phyloP scores from a whole-genome alignment of 805 yeast genomes.

The Metschnikowia anglica region DNA sequence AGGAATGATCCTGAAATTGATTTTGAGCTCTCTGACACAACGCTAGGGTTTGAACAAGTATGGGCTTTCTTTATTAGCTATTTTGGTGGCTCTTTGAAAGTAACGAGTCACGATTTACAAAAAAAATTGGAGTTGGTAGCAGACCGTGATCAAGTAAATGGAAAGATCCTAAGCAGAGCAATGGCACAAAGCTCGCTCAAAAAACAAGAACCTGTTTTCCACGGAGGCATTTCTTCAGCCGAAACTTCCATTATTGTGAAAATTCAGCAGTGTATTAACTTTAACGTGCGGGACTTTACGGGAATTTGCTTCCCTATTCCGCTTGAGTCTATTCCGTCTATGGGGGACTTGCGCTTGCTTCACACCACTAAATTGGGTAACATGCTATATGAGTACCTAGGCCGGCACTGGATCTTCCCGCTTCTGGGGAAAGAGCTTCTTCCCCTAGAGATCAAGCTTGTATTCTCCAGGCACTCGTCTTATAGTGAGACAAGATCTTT shows the following conservation, averaged over 20 bases:
- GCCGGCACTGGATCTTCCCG: slow-evolving; percentile 31
- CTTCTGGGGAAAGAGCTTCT: slow-evolving; percentile 28
- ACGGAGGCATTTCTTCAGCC: slow-evolving; percentile 7
- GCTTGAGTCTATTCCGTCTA: slow-evolving; percentile 17
- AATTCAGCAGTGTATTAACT: slow-evolving; percentile 39
- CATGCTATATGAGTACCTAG: slow-evolving; percentile 25
- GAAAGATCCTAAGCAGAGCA: slow-evolving; percentile 4
- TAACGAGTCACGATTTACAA: slow-evolving; percentile 4
- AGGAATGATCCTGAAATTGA: slow-evolving; percentile 35
- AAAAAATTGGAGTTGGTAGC: slow-evolving; percentile 7
- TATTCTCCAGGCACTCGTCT: slow-evolving; percentile 50
- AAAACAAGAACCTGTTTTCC: slow-evolving; percentile 6
- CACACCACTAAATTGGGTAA: slow-evolving; percentile 23
- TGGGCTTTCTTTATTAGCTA: slow-evolving; percentile 40
- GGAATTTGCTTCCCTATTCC: slow-evolving; percentile 30
- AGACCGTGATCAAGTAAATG: slow-evolving; percentile 12
- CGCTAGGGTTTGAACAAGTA: slow-evolving; percentile 54
- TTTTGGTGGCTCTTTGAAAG: slow-evolving; percentile 20
- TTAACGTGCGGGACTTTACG: slow-evolving; percentile 35
- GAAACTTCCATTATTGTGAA: slow-evolving; percentile 20
- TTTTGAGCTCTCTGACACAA: slow-evolving; percentile 41
- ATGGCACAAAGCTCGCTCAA: neutral
- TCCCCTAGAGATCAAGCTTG: slow-evolving; percentile 35
- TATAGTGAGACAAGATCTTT: slow-evolving; percentile 40
- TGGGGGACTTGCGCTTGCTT: slow-evolving; percentile 19